Conservation (phyloP, 2,329 filamentous ascomycete species). For the Apiospora hydei region DNA sequence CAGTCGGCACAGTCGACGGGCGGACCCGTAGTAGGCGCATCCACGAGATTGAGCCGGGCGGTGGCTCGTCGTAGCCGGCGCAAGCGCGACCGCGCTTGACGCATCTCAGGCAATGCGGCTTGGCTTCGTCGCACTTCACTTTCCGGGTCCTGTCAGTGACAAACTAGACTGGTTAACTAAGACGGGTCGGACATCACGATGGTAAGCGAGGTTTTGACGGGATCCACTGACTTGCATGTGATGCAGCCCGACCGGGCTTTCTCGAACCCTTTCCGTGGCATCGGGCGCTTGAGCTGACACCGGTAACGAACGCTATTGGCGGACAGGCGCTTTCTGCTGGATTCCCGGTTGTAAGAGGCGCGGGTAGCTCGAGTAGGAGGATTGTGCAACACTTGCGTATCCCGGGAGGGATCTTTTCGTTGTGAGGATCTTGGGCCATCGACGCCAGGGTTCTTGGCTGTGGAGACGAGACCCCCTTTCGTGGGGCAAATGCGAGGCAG, state of each 20-base stretch:
- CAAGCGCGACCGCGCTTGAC: constrained; percentile 36
- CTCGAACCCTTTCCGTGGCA: constrained; percentile 31
- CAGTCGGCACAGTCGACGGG: constrained; percentile 26
- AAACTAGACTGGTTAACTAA: background rate
- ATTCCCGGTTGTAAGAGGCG: background rate
- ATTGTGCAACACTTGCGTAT: no score
- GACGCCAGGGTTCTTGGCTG: background rate
- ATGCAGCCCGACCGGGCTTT: constrained; percentile 32
- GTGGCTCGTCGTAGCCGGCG: constrained; percentile 33
- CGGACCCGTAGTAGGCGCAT: constrained; percentile 25
- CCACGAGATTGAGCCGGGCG: constrained; percentile 31
- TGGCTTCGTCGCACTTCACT: constrained; percentile 44
- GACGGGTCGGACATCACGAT: background rate
- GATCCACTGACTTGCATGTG: constrained; percentile 33
- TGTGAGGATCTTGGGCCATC: no score
- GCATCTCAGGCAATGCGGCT: constrained; percentile 40
- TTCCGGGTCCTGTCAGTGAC: constrained; percentile 36
- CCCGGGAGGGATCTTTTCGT: constrained; percentile 9
- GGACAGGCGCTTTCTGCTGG: no score
- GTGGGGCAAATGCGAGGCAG: constrained; percentile 7
- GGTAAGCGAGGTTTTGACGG: background rate
- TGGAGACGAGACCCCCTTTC: background rate
- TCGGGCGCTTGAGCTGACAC: background rate
- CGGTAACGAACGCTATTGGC: background rate
- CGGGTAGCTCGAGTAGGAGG: no score